A percentile compares a stretch with the other conserved stretches of the same genome.
Conservation (phyloP, 2,329 filamentous ascomycete genomes). For the Aspergillus sergii region DNA sequence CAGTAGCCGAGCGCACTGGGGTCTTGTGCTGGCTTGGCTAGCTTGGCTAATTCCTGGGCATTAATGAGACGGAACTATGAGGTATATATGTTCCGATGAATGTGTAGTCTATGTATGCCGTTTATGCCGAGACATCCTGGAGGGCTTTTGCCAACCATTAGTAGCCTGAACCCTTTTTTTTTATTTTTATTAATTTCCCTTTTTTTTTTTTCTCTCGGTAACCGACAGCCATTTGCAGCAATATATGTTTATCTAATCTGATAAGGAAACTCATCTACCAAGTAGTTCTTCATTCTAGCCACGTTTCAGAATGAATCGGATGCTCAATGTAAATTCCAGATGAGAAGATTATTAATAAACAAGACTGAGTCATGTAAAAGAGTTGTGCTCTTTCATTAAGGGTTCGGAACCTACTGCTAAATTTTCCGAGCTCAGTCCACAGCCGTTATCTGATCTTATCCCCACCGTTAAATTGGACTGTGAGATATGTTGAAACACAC, state of each 20-base stretch:
- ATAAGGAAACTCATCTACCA: not conserved
- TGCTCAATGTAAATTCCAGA: not conserved
- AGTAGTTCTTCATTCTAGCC: not conserved
- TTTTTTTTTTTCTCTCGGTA: not conserved
- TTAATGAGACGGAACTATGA: not conserved
- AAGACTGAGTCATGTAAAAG: not conserved
- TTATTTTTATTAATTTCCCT: not conserved
- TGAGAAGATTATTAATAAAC: not conserved
- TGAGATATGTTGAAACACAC: not conserved
- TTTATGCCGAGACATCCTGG: not conserved
- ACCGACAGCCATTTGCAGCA: not conserved
- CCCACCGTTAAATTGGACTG: not conserved
- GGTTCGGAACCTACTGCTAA: not conserved
- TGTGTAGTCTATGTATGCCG: not conserved
- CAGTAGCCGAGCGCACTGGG: not conserved
- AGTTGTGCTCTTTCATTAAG: not conserved
- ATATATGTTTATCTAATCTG: not conserved
- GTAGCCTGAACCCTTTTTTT: no score
- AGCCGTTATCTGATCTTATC: not conserved
- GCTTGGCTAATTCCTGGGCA: not conserved
- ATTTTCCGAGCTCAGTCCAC: not conserved
- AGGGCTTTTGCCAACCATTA: not conserved
- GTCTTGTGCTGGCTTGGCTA: not conserved
- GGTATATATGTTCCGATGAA: not conserved
- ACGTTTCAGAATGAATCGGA: not conserved